Evolutionary conservation across 78 protist genomes (phyloP).

Genomic region (Dictyostelium citrinum): DNA sequence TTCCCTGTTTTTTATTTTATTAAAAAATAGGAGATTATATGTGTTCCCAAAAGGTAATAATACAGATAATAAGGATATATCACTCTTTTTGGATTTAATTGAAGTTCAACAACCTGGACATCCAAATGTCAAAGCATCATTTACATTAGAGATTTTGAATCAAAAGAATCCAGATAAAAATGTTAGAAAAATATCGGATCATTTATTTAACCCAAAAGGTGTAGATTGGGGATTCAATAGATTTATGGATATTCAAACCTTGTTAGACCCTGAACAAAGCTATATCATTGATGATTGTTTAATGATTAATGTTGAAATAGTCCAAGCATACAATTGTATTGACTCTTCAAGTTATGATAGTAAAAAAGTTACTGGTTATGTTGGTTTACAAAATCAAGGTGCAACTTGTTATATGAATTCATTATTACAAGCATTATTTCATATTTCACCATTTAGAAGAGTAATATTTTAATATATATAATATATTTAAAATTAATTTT

Average conservation of each 20-base stretch:
- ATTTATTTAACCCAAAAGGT: slow-evolving; percentile 4
- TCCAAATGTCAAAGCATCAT: slow-evolving; percentile 21
- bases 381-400: slow-evolving; percentile 90
- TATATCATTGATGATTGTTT: slow-evolving; percentile 29
- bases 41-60: slow-evolving; percentile 60
- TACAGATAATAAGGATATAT: slow-evolving; percentile 10
- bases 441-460: slow-evolving; percentile 69
- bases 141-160: slow-evolving; percentile 47
- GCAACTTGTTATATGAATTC: slow-evolving; percentile 95
- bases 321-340: neutral
- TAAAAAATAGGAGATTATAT: slow-evolving; percentile 28
- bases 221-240: slow-evolving; percentile 75
- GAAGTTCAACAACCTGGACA: slow-evolving; percentile 23
- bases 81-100: slow-evolving; percentile 23
- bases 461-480: neutral
- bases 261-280: slow-evolving; percentile 28
- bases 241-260: slow-evolving; percentile 7
- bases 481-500: too few species aligned
- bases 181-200: slow-evolving; percentile 22
- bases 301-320: slow-evolving; percentile 13
- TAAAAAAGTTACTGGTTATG: slow-evolving; percentile 81
- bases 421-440: slow-evolving; percentile 83
- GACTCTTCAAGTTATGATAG: slow-evolving; percentile 19
- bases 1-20: neutral
- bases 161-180: slow-evolving; percentile 65